A percentile compares a stretch with the other conserved stretches of the same genome.
These are phyloP conservation scores for Plasmodium vivax DNA, from an alignment of 169 alveolate genomes.

Conservation along the genomic window DNA sequence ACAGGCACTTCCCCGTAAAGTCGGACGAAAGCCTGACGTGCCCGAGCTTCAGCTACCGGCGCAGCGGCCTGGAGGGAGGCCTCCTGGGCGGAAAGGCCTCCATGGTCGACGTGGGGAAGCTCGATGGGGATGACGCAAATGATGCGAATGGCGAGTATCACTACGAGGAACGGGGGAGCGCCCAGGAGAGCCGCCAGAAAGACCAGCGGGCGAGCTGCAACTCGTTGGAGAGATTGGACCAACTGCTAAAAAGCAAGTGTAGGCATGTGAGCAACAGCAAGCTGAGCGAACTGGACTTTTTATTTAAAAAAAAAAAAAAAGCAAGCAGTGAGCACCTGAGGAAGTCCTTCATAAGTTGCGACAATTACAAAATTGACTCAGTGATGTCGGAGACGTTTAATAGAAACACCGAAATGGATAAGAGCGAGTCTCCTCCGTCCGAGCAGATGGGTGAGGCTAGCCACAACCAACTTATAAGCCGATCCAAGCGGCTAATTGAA, in stretches of 20 bases:
- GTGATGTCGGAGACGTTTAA: constrained; percentile 23
- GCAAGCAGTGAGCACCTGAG: background rate
- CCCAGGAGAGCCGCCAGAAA: background rate
- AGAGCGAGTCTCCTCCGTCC: background rate
- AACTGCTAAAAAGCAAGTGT: constrained; percentile 26
- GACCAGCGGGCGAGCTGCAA: background rate
- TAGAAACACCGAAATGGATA: constrained; percentile 3
- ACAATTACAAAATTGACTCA: constrained; percentile 28
- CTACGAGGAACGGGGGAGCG: background rate
- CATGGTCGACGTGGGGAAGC: background rate
- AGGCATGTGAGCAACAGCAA: background rate
- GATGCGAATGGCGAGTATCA: background rate
- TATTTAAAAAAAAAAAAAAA: background rate
- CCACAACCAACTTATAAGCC: constrained; percentile 22
- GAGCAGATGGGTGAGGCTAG: constrained; percentile 5
- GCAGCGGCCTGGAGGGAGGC: background rate
- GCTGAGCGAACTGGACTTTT: background rate
- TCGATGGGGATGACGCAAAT: background rate
- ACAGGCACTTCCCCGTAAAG: constrained; percentile 16
- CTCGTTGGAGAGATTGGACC: constrained; percentile 50
- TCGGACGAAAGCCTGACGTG: background rate
- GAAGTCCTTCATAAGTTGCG: constrained; percentile 18
- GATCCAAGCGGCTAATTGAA: constrained; percentile 51
- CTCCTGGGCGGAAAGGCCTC: background rate
- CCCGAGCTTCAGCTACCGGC: background rate